Conservation (phyloP, 1,139 yeast genomes). For the Saccharomycopsis hybrid region DNA sequence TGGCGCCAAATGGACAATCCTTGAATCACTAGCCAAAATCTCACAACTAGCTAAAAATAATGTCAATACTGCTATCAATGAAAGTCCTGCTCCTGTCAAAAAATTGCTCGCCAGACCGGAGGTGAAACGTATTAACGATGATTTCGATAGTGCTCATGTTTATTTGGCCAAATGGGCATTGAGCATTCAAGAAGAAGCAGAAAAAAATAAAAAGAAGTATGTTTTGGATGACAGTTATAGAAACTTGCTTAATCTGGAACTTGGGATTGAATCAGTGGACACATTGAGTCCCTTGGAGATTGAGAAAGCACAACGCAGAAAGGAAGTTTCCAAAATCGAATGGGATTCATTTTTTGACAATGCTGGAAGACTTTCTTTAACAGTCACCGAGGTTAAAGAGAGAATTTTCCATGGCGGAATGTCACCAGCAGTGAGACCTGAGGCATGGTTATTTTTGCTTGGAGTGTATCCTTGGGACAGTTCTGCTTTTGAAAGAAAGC, state of each 20-base stretch:
- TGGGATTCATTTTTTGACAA: conserved; percentile 83
- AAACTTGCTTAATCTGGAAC: conserved; percentile 54
- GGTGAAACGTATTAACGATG: conserved; percentile 74
- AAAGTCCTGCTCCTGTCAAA: conserved; percentile 58
- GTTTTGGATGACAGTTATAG: conserved; percentile 58
- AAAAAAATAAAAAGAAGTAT: conserved; percentile 52
- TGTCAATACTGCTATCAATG: conserved; percentile 54
- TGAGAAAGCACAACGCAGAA: conserved; percentile 48
- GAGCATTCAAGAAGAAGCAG: conserved; percentile 90
- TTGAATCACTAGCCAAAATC: conserved; percentile 79
- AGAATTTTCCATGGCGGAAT: conserved; percentile 89
- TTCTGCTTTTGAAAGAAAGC: conserved; percentile 58
- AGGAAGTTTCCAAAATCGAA: conserved; percentile 61
- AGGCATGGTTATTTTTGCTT: conserved; percentile 82
- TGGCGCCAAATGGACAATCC: conserved; percentile 76
- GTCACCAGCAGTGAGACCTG: conserved; percentile 48
- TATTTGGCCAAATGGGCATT: conserved; percentile 97
- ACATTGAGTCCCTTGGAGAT: conserved; percentile 50
- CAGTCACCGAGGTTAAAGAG: conserved; percentile 71
- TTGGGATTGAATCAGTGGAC: conserved; percentile 56
- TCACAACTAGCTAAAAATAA: conserved; percentile 64
- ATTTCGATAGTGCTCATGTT: conserved; percentile 85
- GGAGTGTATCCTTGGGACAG: conserved; percentile 90
- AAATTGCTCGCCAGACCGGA: conserved; percentile 70
- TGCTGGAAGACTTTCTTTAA: conserved; percentile 64